Evolutionary conservation across 176 grass and related monocot genomes (phyloP).

Genomic region (Paspalum notatum): DNA sequence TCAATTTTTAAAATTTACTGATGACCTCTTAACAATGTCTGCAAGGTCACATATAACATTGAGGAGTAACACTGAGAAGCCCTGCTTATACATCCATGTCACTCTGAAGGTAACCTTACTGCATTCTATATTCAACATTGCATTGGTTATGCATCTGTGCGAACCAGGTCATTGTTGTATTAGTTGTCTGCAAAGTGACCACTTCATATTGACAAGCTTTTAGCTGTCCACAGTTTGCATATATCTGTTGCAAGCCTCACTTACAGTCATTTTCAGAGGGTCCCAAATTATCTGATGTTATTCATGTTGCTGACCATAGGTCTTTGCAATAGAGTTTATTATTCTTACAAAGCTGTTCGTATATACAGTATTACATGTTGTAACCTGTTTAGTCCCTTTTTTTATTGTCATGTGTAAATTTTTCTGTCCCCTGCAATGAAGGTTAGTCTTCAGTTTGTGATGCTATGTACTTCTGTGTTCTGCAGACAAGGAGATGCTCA

Average conservation of each 20-base stretch:
- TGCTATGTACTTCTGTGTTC: constrained; percentile 46
- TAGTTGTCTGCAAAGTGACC: too few species aligned
- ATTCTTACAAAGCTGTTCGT: background rate
- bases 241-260: constrained; percentile 2
- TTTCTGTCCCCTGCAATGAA: background rate
- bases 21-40: too few species aligned
- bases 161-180: too few species aligned
- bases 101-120: too few species aligned
- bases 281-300: too few species aligned
- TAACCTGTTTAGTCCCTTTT: background rate
- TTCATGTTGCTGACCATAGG: background rate
- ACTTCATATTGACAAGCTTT: background rate
- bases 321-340: constrained; percentile 29
- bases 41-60: too few species aligned
- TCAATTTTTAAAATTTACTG: too few species aligned
- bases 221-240: background rate
- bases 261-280: background rate
- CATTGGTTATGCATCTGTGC: too few species aligned
- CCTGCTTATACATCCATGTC: too few species aligned
- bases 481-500: constrained; percentile 98
- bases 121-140: too few species aligned
- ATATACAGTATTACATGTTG: constrained; percentile 4
- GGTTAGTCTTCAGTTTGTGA: constrained; percentile 36
- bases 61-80: too few species aligned
- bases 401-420: background rate